phyloP scores from a whole-genome alignment of 2,329 filamentous ascomycete species.

The Colletotrichum higginsianum region DNA sequence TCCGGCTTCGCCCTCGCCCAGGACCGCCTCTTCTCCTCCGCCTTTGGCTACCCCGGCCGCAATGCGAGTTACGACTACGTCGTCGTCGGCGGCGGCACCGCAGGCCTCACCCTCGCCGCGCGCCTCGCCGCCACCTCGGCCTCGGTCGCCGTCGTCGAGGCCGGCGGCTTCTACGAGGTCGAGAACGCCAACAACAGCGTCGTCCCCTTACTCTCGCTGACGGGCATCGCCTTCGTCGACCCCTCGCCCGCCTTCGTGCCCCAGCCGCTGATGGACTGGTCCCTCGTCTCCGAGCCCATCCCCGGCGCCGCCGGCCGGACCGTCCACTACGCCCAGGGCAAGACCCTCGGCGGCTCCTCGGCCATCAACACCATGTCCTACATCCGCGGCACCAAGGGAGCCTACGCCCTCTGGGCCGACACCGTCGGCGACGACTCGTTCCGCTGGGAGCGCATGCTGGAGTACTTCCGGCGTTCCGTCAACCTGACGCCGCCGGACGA shows the following conservation, averaged over 20 bases:
- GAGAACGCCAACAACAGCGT: slow-evolving; percentile 48
- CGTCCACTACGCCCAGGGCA: slow-evolving; percentile 56
- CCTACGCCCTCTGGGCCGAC: slow-evolving; percentile 51
- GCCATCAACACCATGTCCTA: slow-evolving; percentile 50
- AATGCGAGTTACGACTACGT: slow-evolving; percentile 43
- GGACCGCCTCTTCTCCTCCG: slow-evolving; percentile 31
- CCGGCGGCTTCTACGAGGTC: slow-evolving; percentile 53
- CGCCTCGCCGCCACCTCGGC: slow-evolving; percentile 51
- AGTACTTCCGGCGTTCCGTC: slow-evolving; percentile 51
- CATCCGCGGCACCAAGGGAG: slow-evolving; percentile 46
- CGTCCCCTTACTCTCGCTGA: slow-evolving; percentile 44
- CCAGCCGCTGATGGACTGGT: slow-evolving; percentile 50
- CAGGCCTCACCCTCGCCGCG: slow-evolving; percentile 53
- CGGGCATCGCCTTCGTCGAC: slow-evolving; percentile 41
- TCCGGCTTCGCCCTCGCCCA: slow-evolving; percentile 11
- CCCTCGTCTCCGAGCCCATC: slow-evolving; percentile 47
- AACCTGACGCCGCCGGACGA: slow-evolving; percentile 50
- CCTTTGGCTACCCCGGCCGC: slow-evolving; percentile 41
- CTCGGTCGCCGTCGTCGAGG: slow-evolving; percentile 57
- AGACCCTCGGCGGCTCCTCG: slow-evolving; percentile 51
- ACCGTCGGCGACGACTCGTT: slow-evolving; percentile 50
- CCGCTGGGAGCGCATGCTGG: slow-evolving; percentile 49
- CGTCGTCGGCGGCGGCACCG: slow-evolving; percentile 57
- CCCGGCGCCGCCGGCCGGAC: slow-evolving; percentile 46
- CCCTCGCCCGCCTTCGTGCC: slow-evolving; percentile 40